These are phyloP conservation scores for Geum urbanum DNA, from an alignment of 306 rosid species.

Conservation along the genomic window DNA sequence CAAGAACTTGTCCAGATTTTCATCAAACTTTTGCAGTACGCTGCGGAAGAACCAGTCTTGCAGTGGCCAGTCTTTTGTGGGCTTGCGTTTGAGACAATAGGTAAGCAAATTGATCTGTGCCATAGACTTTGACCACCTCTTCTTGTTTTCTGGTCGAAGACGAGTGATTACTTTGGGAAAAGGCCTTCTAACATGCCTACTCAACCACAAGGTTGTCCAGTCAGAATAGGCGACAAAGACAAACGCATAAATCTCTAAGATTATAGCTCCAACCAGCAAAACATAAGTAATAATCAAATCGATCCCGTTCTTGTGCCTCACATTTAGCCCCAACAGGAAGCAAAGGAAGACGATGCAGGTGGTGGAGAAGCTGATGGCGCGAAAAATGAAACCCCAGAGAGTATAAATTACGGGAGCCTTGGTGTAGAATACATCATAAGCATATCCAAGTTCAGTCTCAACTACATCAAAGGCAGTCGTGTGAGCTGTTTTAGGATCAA, in stretches of 20 bases:
- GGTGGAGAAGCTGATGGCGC: conserved; percentile 15
- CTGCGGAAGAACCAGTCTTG: background rate
- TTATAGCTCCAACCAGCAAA: conserved; percentile 32
- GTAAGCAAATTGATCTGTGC: conserved; percentile 30
- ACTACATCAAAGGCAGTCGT: conserved; percentile 20
- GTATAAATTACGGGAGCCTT: conserved; percentile 35
- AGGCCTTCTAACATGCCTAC: conserved; percentile 12
- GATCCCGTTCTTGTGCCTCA: conserved; percentile 4
- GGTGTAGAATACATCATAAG: conserved; percentile 40
- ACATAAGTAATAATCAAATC: conserved; percentile 21
- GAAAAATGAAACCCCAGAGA: conserved; percentile 8
- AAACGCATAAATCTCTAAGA: conserved; percentile 33
- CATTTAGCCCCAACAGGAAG: background rate
- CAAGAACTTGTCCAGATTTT: background rate
- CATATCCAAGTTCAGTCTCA: conserved; percentile 46
- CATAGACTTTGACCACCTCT: conserved; percentile 28
- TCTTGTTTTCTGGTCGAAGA: background rate
- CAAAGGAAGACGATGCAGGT: conserved; percentile 10
- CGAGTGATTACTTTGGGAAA: background rate
- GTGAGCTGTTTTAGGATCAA: background rate
- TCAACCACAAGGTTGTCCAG: conserved; percentile 28
- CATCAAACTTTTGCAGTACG: conserved; percentile 7
- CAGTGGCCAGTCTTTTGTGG: background rate
- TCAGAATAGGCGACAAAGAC: conserved; percentile 23
- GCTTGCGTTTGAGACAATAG: conserved; percentile 18